A percentile compares a stretch with the other conserved stretches of the same genome.
These are phyloP conservation scores for Stagonosporopsis tanaceti DNA, from an alignment of 2,329 filamentous ascomycete genomes.

Conservation along the genomic window DNA sequence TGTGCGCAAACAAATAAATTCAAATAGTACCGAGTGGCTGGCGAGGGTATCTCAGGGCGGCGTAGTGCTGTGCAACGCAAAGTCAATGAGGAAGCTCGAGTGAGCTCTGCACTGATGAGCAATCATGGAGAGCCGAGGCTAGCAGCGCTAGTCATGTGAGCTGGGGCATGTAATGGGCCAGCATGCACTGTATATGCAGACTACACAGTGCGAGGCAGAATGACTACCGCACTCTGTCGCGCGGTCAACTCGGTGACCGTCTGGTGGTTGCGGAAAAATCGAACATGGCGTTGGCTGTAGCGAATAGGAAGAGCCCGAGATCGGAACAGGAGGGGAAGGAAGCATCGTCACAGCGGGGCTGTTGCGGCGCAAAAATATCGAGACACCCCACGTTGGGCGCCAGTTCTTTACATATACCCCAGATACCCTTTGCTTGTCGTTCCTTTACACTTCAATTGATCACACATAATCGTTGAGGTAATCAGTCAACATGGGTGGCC, in stretches of 20 bases:
- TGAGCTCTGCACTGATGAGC: conserved; percentile 2
- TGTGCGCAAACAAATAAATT: background rate
- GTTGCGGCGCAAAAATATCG: conserved; percentile 29
- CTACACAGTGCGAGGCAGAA: background rate
- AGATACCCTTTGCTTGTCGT: conserved; percentile 18
- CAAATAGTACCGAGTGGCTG: background rate
- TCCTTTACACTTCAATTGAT: conserved; percentile 28
- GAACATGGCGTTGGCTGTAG: conserved; percentile 6
- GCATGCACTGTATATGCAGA: background rate
- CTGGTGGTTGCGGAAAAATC: background rate
- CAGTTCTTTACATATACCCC: conserved; percentile 30
- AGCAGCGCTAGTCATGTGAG: conserved; percentile 14
- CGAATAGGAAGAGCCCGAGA: conserved; percentile 17
- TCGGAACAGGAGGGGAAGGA: conserved; percentile 19
- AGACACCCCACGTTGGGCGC: conserved; percentile 29
- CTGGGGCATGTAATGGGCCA: conserved; percentile 8
- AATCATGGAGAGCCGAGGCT: conserved; percentile 27
- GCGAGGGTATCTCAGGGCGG: too few species aligned
- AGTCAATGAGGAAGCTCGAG: conserved; percentile 1
- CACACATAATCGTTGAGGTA: conserved; percentile 12
- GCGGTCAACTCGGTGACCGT: background rate
- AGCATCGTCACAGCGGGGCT: conserved; percentile 32
- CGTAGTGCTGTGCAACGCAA: background rate
- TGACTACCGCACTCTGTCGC: background rate
- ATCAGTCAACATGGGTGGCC: conserved; percentile 42